Evolutionary conservation across 1,284 basidiomycete genomes (phyloP).

Genomic region (Porogramme epimiltina): DNA sequence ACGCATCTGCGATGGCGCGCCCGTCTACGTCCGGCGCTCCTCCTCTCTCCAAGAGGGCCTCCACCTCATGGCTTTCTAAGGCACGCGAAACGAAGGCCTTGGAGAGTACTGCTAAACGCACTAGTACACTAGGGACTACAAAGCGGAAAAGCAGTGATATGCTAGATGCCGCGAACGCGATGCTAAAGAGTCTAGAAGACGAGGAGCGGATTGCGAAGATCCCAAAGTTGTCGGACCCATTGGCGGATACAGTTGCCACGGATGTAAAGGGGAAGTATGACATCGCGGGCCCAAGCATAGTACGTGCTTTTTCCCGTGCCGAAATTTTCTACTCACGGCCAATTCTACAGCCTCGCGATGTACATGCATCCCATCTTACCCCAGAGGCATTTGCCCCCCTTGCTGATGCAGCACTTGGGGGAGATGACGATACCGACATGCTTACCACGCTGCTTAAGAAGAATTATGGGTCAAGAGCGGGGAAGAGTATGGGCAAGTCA

Average conservation of each 20-base stretch:
- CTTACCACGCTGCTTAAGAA: constrained; percentile 65
- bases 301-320: too few relatives aligned
- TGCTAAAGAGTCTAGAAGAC: constrained; percentile 22
- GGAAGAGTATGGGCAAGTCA: constrained; percentile 67
- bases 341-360: not conserved
- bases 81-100: constrained; percentile 74
- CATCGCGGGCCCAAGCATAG: too few relatives aligned
- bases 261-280: too few relatives aligned
- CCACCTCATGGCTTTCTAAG: constrained; percentile 65
- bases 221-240: constrained; percentile 38
- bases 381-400: not conserved
- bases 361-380: not conserved
- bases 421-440: constrained; percentile 42
- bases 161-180: constrained; percentile 28
- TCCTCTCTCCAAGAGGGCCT: constrained; percentile 61
- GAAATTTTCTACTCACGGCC: too few relatives aligned
- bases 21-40: constrained; percentile 34
- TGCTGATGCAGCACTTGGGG: constrained; percentile 3
- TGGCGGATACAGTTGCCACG: not conserved
- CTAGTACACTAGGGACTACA: constrained; percentile 27
- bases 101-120: constrained; percentile 52
- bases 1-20: constrained; percentile 38
- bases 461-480: constrained; percentile 60
- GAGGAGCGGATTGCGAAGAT: constrained; percentile 51
- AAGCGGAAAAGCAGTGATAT: constrained; percentile 75